Evolutionary conservation across 257 asterid species (phyloP).

Genomic region (Paraleonurus japonicus): DNA sequence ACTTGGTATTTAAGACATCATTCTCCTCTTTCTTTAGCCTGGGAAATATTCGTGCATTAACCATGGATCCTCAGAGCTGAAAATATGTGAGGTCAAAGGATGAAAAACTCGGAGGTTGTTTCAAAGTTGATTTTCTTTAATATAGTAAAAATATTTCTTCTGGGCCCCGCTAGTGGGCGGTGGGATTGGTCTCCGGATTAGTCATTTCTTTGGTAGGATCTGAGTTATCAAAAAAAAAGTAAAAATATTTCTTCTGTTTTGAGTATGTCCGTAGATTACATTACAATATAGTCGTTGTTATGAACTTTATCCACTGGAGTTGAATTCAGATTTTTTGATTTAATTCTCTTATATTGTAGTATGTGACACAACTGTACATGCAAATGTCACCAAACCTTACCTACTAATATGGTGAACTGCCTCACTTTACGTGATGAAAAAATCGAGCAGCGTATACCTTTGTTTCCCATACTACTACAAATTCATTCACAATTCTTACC

Average conservation of each 20-base stretch:
- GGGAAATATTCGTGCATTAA: not conserved
- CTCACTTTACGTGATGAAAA: too few species aligned
- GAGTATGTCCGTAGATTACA: conserved; percentile 1
- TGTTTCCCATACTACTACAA: not conserved
- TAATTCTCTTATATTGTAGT: not conserved
- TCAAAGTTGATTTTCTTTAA: not conserved
- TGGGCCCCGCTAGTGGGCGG: too few species aligned
- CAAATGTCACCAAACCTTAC: not conserved
- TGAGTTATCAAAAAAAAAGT: too few species aligned
- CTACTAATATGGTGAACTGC: too few species aligned
- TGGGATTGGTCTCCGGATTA: too few species aligned
- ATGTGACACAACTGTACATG: not conserved
- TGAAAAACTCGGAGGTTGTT: not conserved
- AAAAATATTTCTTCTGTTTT: not conserved
- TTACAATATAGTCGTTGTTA: not conserved
- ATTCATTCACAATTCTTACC: not conserved
- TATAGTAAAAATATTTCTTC: not conserved
- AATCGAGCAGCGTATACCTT: not conserved
- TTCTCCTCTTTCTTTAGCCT: not conserved
- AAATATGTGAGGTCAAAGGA: not conserved
- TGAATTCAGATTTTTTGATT: not conserved
- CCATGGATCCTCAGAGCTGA: not conserved
- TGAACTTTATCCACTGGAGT: not conserved
- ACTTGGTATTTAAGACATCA: not conserved
- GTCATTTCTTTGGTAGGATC: too few species aligned